phyloP scores from a whole-genome alignment of 2,329 filamentous ascomycete species.

The Aspergillus piperis region DNA sequence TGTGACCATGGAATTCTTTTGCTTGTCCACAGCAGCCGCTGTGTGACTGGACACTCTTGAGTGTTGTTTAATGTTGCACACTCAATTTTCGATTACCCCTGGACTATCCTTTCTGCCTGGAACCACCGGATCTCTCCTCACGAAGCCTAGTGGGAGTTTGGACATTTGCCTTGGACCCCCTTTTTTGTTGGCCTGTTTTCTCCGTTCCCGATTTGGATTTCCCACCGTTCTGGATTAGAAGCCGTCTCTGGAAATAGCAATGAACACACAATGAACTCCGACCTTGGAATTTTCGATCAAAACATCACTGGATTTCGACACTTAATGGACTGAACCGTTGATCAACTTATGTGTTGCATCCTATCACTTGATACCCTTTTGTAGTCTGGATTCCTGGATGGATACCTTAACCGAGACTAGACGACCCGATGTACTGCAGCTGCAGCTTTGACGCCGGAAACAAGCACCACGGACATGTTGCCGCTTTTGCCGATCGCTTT shows the following conservation, averaged over 20 bases:
- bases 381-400: slow-evolving; percentile 6
- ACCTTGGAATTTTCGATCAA: neutral
- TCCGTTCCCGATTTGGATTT: neutral
- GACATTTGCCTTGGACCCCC: slow-evolving; percentile 18
- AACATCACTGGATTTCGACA: neutral
- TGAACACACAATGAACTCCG: neutral
- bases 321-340: neutral
- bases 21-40: slow-evolving; percentile 34
- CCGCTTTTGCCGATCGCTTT: slow-evolving; percentile 1
- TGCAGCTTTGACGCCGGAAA: neutral
- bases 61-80: slow-evolving; percentile 46
- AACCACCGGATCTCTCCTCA: slow-evolving; percentile 23
- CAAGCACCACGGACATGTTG: slow-evolving; percentile 1
- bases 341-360: slow-evolving; percentile 8
- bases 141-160: slow-evolving; percentile 32
- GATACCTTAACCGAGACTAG: neutral
- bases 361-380: slow-evolving; percentile 11
- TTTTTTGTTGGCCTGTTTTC: slow-evolving; percentile 8
- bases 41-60: slow-evolving; percentile 37
- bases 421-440: neutral
- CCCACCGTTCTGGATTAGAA: neutral
- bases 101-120: slow-evolving; percentile 15
- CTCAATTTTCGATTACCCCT: slow-evolving; percentile 22
- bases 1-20: slow-evolving; percentile 25
- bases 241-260: slow-evolving; percentile 12